Conservation (phyloP, 306 rosid genomes). For the Vigna hirtella region DNA sequence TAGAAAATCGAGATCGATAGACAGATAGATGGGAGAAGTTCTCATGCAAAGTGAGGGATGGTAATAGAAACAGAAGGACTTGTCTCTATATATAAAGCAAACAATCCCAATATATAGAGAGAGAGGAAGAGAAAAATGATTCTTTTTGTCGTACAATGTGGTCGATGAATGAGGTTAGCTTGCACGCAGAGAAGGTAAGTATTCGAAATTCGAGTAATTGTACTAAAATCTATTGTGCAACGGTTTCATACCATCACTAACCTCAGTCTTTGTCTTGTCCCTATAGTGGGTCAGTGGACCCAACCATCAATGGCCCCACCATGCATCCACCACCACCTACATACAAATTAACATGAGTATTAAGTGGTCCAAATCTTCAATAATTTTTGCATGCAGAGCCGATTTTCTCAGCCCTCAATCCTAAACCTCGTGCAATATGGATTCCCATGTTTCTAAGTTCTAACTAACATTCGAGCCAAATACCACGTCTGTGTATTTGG, state of each 20-base stretch:
- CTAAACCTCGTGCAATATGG: conserved; percentile 54
- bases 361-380: not conserved
- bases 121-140: conserved; percentile 41
- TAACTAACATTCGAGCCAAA: not conserved
- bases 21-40: not conserved
- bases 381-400: not conserved
- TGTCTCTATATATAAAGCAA: conserved; percentile 52
- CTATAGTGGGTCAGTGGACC: conserved; percentile 69
- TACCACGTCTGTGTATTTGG: not conserved
- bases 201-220: conserved; percentile 49
- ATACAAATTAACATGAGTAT: too few species aligned
- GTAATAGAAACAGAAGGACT: conserved; percentile 39
- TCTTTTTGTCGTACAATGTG: conserved; percentile 54
- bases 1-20: not conserved
- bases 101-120: conserved; percentile 36
- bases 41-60: not conserved
- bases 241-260: conserved; percentile 51
- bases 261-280: not conserved
- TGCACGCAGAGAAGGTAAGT: conserved; percentile 72
- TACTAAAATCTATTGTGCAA: conserved; percentile 46
- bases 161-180: conserved; percentile 55
- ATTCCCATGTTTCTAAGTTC: not conserved
- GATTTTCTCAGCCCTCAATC: conserved; percentile 42
- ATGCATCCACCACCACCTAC: not conserved
- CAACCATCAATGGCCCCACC: conserved; percentile 62